Base-by-base conservation (phyloP, 2,329 filamentous ascomycete species). In the Paecilomyces dactylethromorphus region DNA sequence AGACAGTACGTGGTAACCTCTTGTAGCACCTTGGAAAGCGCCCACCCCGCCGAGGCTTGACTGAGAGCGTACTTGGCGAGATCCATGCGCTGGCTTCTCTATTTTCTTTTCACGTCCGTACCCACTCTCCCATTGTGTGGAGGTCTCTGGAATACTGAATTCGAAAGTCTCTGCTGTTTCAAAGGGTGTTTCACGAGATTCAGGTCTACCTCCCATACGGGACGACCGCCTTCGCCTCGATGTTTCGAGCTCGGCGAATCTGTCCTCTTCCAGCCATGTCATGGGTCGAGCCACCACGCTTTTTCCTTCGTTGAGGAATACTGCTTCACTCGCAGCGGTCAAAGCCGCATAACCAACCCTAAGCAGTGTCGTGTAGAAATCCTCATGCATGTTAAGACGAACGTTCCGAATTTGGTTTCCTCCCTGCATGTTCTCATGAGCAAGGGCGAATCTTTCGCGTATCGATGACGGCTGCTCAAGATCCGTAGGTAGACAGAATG, bases 251-350 rank as follows among this genome's bases (percentile, higher is more conserved):
- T 97, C 91, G 52, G 86, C 82, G 10, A 93, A 80, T 5, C 92
- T 84, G 64, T 96, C 90, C 66, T 93, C 90, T 70, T 99, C 94
- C 2, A 97, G 79, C 93, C 94, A 99, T 0, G 94, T 97, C 75
- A 87, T 87, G 35, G 83, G 80, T 63, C 87, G 86, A 2, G 96
- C 79, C 61, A 85, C 87, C 56, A 97, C 86, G 1, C 82, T 82
- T 49, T 85, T 85, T 53, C 93, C 93, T 73, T 97, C 93, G 62
- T 97, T 96, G 11, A 99, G 79, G 69, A 96, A 97, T 0, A 97
- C 94, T 3, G 93, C 93, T 74, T 97, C 92, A 66, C 91, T 96
- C 0, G 94, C 94, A 73, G 95, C 93, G 0, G 91, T 96, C 61
- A 97, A 85, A 12, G 93, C 87, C 11, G 87, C 87, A 69, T 97